phyloP scores from a whole-genome alignment of 768 basidiomycete genomes.

The Butyriboletus loyo region DNA sequence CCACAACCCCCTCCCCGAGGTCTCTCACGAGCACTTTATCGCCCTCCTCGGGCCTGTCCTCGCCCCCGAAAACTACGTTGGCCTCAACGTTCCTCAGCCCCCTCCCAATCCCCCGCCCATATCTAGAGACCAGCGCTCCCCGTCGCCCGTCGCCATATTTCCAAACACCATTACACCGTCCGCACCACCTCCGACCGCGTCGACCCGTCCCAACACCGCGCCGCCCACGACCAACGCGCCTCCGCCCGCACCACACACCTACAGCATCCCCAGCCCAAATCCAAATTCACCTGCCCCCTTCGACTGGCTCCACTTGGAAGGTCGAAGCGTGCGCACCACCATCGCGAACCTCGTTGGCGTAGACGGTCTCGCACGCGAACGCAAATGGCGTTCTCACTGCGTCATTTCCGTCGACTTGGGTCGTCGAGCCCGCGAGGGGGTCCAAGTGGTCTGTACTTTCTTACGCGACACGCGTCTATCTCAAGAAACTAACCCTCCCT shows the following conservation, averaged over 20 bases:
- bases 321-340: slow-evolving; percentile 75
- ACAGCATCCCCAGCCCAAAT: slow-evolving; percentile 34
- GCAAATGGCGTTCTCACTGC: slow-evolving; percentile 80
- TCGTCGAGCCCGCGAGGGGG: slow-evolving; percentile 68
- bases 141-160: slow-evolving; percentile 31
- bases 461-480: not conserved
- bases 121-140: slow-evolving; percentile 17
- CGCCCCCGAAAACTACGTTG: slow-evolving; percentile 74
- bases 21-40: slow-evolving; percentile 85
- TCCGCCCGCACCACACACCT: not conserved
- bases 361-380: slow-evolving; percentile 78
- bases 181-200: slow-evolving; percentile 34
- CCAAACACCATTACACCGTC: slow-evolving; percentile 21
- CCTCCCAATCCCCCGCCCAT: slow-evolving; percentile 20
- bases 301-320: slow-evolving; percentile 87
- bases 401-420: slow-evolving; percentile 81
- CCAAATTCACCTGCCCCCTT: slow-evolving; percentile 71
- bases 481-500: not conserved
- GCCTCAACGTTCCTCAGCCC: slow-evolving; percentile 17
- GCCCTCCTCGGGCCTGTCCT: slow-evolving; percentile 75
- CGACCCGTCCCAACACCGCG: slow-evolving; percentile 32
- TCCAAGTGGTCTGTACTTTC: slow-evolving; percentile 63
- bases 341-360: slow-evolving; percentile 73
- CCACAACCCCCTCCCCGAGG: slow-evolving; percentile 84
- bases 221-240: slow-evolving; percentile 23